These are phyloP conservation scores for Fusarium sororula DNA, from an alignment of 2,329 filamentous ascomycete genomes.

Conservation along the genomic window DNA sequence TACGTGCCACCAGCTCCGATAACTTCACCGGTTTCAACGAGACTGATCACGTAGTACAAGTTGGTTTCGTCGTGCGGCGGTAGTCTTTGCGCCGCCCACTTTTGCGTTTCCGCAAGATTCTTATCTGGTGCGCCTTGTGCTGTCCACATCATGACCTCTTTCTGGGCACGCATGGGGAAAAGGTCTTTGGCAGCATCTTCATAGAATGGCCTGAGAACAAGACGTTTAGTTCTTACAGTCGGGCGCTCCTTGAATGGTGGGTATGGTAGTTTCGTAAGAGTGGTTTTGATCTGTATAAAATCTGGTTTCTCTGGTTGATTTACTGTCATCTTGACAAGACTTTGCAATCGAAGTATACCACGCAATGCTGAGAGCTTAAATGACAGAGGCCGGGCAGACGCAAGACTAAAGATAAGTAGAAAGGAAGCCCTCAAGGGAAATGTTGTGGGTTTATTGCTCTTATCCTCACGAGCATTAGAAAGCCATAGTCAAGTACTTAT, in stretches of 20 bases:
- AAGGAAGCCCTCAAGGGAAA: not conserved
- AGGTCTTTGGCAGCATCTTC: not conserved
- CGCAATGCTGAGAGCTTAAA: accelerated
- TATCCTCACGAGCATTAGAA: accelerated
- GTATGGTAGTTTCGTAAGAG: not conserved
- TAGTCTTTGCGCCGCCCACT: not conserved
- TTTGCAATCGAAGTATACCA: accelerated
- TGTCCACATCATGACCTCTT: conserved; percentile 17
- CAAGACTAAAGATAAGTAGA: accelerated
- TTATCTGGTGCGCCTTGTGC: conserved; percentile 1
- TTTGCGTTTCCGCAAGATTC: not conserved
- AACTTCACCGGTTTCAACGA: not conserved
- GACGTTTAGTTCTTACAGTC: not conserved
- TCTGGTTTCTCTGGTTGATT: not conserved
- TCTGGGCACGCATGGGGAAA: not conserved
- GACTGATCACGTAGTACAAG: conserved; percentile 1
- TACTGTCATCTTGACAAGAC: not conserved
- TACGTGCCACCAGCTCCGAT: not conserved
- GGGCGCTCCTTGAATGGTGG: not conserved
- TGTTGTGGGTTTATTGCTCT: too few species aligned
- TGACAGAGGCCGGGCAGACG: accelerated
- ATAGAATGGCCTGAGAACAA: conserved; percentile 1
- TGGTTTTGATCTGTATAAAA: not conserved
- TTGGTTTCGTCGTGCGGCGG: not conserved
- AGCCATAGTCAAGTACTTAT: too few species aligned